phyloP scores from a whole-genome alignment of 192 early-diverging fungal genomes.

The Neocallimastix lanati region DNA sequence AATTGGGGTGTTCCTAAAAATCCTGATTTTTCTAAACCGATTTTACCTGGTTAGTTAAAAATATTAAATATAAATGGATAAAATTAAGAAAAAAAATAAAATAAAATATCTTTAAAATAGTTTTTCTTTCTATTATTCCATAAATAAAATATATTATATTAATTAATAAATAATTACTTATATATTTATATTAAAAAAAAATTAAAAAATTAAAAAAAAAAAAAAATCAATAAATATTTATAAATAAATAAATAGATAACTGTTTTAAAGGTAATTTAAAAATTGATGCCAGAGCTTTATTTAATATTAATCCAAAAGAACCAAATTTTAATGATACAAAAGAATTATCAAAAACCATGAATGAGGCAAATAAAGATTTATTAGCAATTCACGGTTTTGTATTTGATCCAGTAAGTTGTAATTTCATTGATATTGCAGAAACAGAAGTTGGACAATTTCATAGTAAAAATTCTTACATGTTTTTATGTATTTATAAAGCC shows the following conservation, averaged over 20 bases:
- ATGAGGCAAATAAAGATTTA: not conserved
- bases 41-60: not conserved
- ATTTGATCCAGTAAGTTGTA: not conserved
- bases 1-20: not conserved
- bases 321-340: not conserved
- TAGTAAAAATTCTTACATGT: not conserved
- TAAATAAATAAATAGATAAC: not conserved
- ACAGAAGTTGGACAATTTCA: not conserved
- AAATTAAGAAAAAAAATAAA: too few relatives aligned
- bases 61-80: too few relatives aligned
- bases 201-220: too few relatives aligned
- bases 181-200: too few relatives aligned
- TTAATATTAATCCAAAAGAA: not conserved
- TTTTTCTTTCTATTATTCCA: too few relatives aligned
- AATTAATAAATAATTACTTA: too few relatives aligned
- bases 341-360: not conserved
- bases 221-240: too few relatives aligned
- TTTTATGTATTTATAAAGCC: not conserved
- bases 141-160: too few relatives aligned
- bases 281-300: not conserved
- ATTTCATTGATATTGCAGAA: not conserved
- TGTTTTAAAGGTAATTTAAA: not conserved
- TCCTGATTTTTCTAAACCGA: not conserved
- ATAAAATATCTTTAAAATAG: too few relatives aligned
- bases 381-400: not conserved